Conservation (phyloP, 148 eudicot genomes). For the Rhododendron williamsianum region DNA sequence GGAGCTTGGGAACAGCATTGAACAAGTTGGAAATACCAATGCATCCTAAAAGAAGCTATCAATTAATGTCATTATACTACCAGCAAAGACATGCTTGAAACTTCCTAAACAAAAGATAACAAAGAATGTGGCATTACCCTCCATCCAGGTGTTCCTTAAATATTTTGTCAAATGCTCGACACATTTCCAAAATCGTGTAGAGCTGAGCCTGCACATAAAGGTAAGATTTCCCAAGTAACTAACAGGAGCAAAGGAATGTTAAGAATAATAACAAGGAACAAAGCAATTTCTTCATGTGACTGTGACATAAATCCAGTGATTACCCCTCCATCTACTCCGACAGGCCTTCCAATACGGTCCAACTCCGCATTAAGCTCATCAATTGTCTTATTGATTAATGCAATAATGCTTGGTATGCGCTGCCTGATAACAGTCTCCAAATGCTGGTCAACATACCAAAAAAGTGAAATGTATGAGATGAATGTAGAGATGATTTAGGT, state of each 20-base stretch:
- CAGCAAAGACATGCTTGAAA: conserved; percentile 1
- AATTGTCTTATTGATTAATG: conserved; percentile 88
- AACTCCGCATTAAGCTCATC: conserved; percentile 96
- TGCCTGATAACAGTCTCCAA: conserved; percentile 93
- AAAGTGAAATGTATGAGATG: conserved; percentile 13
- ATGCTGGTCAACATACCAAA: conserved; percentile 51
- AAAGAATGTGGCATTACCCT: conserved; percentile 54
- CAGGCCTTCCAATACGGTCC: conserved; percentile 96
- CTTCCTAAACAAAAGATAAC: conserved; percentile 7
- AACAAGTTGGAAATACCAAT: conserved; percentile 2
- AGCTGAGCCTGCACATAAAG: conserved; percentile 74
- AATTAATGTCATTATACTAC: not conserved
- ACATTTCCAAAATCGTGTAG: conserved; percentile 92
- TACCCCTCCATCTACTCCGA: conserved; percentile 98
- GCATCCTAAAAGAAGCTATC: not conserved
- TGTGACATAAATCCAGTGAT: conserved; percentile 6
- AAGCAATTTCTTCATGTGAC: not conserved
- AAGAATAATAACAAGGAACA: not conserved
- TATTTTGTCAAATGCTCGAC: conserved; percentile 94
- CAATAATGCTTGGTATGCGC: conserved; percentile 87
- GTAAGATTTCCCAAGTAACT: not conserved
- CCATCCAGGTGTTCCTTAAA: conserved; percentile 99
- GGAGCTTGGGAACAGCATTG: not conserved
- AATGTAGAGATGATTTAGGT: not conserved
- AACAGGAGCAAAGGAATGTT: not conserved